Evolutionary conservation across 75 land plant genomes (phyloP).

Genomic region (Larix kaempferi): DNA sequence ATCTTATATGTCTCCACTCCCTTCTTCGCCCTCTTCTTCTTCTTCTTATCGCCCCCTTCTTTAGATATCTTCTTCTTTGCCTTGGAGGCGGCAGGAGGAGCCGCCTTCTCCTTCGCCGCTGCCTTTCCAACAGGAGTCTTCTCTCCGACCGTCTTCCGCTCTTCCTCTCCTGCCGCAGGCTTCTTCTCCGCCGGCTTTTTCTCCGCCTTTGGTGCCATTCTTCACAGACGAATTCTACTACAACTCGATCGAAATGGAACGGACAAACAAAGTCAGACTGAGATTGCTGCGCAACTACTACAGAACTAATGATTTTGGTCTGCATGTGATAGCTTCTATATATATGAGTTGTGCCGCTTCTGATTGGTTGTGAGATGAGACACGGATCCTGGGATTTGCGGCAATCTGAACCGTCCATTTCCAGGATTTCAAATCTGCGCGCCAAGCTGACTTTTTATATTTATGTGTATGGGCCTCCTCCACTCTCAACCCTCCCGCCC

Average conservation of each 20-base stretch:
- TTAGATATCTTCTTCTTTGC: not conserved
- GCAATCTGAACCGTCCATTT: not conserved
- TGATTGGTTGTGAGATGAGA: not conserved
- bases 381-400: not conserved
- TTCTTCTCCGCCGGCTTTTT: conserved; percentile 14
- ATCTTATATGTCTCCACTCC: conserved; percentile 33
- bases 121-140: conserved; percentile 10
- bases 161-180: not conserved
- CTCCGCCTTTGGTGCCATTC: too few species aligned
- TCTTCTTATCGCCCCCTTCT: not conserved
- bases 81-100: conserved; percentile 10
- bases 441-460: too few species aligned
- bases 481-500: too few species aligned
- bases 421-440: too few species aligned
- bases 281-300: not conserved
- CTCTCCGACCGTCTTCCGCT: not conserved
- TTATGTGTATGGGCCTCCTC: too few species aligned
- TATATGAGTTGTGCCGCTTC: not conserved
- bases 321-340: not conserved
- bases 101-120: not conserved
- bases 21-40: conserved; percentile 35
- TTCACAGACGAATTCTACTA: too few species aligned
- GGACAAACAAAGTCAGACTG: too few species aligned
- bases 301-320: not conserved
- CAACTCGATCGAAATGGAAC: too few species aligned